Evolutionary conservation across 176 grass and related monocot species (phyloP), one percentile per base, ranked within the genome.

Genomic region (Carex scoparia): DNA sequence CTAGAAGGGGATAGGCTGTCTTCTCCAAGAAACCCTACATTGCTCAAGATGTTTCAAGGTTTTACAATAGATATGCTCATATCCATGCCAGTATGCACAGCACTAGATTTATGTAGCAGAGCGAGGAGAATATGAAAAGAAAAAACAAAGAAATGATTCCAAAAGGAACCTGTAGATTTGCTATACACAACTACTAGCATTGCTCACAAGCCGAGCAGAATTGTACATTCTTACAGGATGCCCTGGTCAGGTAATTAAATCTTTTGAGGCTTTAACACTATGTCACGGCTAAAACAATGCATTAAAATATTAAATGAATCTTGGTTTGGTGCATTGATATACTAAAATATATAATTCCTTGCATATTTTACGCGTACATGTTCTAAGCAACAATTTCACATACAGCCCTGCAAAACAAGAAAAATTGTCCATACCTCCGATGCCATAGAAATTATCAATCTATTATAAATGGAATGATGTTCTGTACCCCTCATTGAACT

Each of bases 1-100:
- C 86, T 86, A 97, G 76, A 70, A 97, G 84, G 2, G 94, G 94
- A 83, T 94, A 97, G 46, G 92, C 92, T 84, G 64, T 94, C 65
- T 92, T 89, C 89, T 92, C 88, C 79, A 97, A 81, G 89, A 97
- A 97, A 33, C 64, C 69, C 94, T 94, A 79, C 63, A 84, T 46
- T 55, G 27, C 54, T 51, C 57, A 62, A 56, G 69, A 81, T 49
- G 28, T 23, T 57, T 28, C 42, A 69, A 67, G 44, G 55, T 7
- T 56, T 57, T 78, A 57, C 49, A 55, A 28, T 3, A 78, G 28
- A 77, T 78, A 32, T 35, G 33, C 33, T 35, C 33, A 35, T 35
- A 35, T 56, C 28, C 27, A 31, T 56, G 7, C 70, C 70, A 51
- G 42, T 2, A 73, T 0, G 1, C 42, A 48, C 38, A 69, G 0